Percentiles rank a stretch among this genome's conserved stretches.
These are phyloP conservation scores for Deuterostichococcus epilithicus DNA, from an alignment of 139 green algal genomes.

Conservation along the genomic window DNA sequence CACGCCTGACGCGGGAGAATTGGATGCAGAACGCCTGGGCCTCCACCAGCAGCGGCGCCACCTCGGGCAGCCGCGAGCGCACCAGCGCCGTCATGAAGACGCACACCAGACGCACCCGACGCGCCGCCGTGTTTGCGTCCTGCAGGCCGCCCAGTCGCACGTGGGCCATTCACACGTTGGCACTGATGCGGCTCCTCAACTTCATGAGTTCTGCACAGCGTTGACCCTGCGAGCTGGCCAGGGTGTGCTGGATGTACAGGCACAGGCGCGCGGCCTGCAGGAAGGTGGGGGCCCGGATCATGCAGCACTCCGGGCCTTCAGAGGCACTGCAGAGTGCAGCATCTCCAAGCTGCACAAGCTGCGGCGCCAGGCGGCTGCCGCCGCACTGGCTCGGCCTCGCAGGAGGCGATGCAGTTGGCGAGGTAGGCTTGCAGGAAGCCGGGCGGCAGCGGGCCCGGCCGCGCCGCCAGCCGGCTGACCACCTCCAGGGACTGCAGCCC, in stretches of 20 bases:
- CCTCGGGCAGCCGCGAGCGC: conserved; percentile 61
- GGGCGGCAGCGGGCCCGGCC: conserved; percentile 44
- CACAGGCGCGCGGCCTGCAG: no score
- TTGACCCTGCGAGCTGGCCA: no score
- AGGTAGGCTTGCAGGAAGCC: conserved; percentile 88
- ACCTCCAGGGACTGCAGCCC: conserved; percentile 86
- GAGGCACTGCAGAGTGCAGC: no score
- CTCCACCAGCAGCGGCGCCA: conserved; percentile 64
- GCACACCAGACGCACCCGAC: conserved; percentile 84
- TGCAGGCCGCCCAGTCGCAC: conserved; percentile 11
- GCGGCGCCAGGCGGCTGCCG: no score
- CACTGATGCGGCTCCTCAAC: no score
- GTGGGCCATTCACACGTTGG: no score
- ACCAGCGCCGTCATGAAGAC: conserved; percentile 86
- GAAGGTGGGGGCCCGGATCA: no score
- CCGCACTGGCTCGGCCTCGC: conserved; percentile 61
- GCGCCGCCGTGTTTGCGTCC: conserved; percentile 83
- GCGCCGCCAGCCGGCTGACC: conserved; percentile 72
- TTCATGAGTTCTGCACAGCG: no score
- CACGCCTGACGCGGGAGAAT: conserved; percentile 66
- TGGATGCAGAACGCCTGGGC: conserved; percentile 89
- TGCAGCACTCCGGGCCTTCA: no score
- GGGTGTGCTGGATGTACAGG: no score
- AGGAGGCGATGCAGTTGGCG: conserved; percentile 78
- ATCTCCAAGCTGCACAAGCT: no score